These are phyloP conservation scores for Rhododendron griersonianum DNA, from an alignment of 148 eudicot genomes.

Conservation along the genomic window DNA sequence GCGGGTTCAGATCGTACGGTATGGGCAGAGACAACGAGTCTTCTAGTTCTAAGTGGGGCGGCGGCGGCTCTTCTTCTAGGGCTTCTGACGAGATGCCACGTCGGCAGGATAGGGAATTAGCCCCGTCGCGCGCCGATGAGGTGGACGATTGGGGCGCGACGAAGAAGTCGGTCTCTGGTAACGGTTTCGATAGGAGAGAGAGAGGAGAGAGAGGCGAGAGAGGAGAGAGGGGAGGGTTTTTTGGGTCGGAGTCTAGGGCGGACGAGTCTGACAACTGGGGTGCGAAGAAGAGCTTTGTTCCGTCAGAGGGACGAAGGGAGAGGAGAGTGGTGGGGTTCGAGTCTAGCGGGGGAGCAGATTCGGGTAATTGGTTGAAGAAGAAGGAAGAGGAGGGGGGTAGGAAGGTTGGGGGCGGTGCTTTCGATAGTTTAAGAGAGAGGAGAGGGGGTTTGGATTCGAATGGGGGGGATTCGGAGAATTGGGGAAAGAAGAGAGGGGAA, in stretches of 20 bases:
- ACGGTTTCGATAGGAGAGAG: slow-evolving; percentile 37
- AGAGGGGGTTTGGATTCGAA: slow-evolving; percentile 39
- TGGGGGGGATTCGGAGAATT: slow-evolving; percentile 44
- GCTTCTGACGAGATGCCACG: slow-evolving; percentile 31
- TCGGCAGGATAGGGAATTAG: slow-evolving; percentile 25
- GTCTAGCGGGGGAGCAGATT: slow-evolving; percentile 41
- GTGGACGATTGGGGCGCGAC: slow-evolving; percentile 77
- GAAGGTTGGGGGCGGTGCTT: slow-evolving; percentile 37
- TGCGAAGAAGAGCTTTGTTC: slow-evolving; percentile 54
- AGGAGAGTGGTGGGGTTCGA: slow-evolving; percentile 75
- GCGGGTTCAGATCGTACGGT: slow-evolving; percentile 56
- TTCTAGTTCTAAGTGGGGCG: slow-evolving; percentile 24
- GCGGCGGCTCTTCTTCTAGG: slow-evolving; percentile 24
- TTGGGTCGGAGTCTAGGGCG: slow-evolving; percentile 60
- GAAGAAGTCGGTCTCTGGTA: slow-evolving; percentile 39
- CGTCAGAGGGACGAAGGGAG: slow-evolving; percentile 44
- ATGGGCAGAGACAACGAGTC: slow-evolving; percentile 22
- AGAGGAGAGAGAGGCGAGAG: slow-evolving; percentile 52
- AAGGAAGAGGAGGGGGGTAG: slow-evolving; percentile 45
- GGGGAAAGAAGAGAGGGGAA: slow-evolving; percentile 52
- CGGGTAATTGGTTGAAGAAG: slow-evolving; percentile 50
- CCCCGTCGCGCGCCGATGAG: slow-evolving; percentile 81
- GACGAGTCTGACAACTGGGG: slow-evolving; percentile 89
- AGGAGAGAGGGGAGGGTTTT: slow-evolving; percentile 67
- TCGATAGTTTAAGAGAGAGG: slow-evolving; percentile 51